Evolutionary conservation across 2,329 filamentous ascomycete genomes (phyloP).

Genomic region (Fusarium tupiense): DNA sequence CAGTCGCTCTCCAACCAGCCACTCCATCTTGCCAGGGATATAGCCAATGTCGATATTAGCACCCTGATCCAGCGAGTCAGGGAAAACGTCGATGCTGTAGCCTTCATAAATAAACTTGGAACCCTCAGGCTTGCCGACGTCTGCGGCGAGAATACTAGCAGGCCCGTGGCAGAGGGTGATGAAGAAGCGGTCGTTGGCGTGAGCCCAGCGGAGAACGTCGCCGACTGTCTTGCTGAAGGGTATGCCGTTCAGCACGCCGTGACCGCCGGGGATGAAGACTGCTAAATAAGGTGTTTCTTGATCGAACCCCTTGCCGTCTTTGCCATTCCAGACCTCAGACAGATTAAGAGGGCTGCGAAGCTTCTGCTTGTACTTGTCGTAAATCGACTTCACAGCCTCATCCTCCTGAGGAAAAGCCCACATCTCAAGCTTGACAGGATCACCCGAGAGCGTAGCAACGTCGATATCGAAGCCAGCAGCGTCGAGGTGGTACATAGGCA

Average conservation of each 20-base stretch:
- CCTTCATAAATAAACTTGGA: neutral
- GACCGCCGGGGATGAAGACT: neutral
- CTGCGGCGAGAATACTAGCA: neutral
- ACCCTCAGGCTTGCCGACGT: neutral
- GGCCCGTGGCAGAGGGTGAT: neutral
- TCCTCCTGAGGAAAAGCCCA: constrained; percentile 4
- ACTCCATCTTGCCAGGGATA: constrained; percentile 6
- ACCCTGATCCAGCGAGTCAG: neutral
- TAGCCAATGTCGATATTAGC: neutral
- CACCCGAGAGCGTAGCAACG: neutral
- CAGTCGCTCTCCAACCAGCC: neutral
- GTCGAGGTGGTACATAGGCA: neutral
- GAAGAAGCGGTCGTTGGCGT: neutral
- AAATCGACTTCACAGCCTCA: neutral
- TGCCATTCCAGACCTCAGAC: neutral
- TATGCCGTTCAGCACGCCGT: neutral
- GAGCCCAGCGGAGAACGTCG: neutral
- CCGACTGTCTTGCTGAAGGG: constrained; percentile 1
- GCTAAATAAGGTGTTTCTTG: neutral
- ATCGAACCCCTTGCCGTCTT: neutral
- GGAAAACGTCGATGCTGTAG: neutral
- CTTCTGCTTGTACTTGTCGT: neutral
- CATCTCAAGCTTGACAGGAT: constrained; percentile 3
- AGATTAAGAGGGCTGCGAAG: neutral
- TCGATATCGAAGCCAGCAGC: neutral